These are phyloP conservation scores for Blepharisma stoltei DNA, from an alignment of 73 alveolate species.

Conservation along the genomic window DNA sequence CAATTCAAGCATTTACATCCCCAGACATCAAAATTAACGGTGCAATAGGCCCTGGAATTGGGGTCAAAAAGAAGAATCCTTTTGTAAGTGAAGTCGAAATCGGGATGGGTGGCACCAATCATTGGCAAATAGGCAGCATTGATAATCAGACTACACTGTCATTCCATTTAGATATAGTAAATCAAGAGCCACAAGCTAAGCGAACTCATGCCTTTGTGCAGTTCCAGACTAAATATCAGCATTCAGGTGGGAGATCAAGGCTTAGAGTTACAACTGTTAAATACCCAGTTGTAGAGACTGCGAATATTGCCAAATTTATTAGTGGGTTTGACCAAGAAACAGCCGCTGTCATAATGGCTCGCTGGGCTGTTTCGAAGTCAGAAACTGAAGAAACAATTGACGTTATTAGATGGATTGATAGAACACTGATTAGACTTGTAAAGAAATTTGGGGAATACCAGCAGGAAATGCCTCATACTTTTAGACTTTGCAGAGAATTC, in stretches of 20 bases:
- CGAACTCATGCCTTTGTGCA: constrained; percentile 64
- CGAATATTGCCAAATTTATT: constrained; percentile 57
- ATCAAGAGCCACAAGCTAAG: constrained; percentile 51
- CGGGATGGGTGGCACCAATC: constrained; percentile 89
- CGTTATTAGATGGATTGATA: constrained; percentile 91
- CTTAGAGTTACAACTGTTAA: constrained; percentile 89
- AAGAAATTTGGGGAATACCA: constrained; percentile 92
- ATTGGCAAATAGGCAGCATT: constrained; percentile 92
- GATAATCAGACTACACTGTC: constrained; percentile 89
- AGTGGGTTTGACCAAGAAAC: constrained; percentile 88
- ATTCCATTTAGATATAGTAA: constrained; percentile 80
- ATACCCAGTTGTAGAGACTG: constrained; percentile 65
- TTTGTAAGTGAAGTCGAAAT: constrained; percentile 63
- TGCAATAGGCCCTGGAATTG: constrained; percentile 88
- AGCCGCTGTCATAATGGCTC: constrained; percentile 83
- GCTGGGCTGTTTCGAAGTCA: constrained; percentile 62
- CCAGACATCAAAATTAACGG: constrained; percentile 89
- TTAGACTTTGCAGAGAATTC: constrained; percentile 80
- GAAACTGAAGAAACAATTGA: constrained; percentile 77
- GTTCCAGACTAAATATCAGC: constrained; percentile 87
- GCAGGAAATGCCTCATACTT: constrained; percentile 84
- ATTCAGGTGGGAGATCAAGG: constrained; percentile 88
- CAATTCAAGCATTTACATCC: constrained; percentile 73
- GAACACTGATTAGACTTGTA: constrained; percentile 90
- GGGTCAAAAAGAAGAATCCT: constrained; percentile 63